These are phyloP conservation scores for Cetraspora pellucida DNA, from an alignment of 192 early-diverging fungal species.

Conservation along the genomic window DNA sequence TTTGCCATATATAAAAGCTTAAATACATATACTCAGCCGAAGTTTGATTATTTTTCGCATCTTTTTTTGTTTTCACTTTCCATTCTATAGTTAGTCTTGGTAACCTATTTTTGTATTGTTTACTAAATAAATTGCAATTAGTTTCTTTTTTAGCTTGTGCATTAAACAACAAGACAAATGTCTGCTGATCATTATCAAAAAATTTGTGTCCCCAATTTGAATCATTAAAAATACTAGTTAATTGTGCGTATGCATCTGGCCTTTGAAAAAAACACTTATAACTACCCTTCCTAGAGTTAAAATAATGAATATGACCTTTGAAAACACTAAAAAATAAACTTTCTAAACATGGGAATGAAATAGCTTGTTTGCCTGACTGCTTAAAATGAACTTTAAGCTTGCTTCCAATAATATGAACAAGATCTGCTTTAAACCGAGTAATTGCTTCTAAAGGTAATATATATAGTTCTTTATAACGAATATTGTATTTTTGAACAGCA, in stretches of 20 bases:
- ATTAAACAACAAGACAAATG: no score
- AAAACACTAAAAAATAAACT: not conserved
- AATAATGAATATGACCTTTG: not conserved
- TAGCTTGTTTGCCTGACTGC: not conserved
- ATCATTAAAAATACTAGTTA: not conserved
- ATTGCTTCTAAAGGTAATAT: not conserved
- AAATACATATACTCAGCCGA: not conserved
- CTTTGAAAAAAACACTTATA: slow-evolving; percentile 3
- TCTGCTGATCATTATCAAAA: no score
- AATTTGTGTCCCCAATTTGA: not conserved
- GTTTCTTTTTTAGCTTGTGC: no score
- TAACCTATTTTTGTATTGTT: no score
- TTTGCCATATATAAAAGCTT: not conserved
- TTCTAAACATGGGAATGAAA: not conserved
- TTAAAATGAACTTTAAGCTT: not conserved
- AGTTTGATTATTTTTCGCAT: not conserved
- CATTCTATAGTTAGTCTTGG: not conserved
- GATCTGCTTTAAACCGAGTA: not conserved
- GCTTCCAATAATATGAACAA: slow-evolving; percentile 1
- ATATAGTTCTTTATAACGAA: not conserved
- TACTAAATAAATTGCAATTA: no score
- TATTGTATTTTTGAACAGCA: not conserved
- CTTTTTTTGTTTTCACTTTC: not conserved
- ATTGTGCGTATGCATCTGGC: not conserved
- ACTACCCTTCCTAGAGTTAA: not conserved